A percentile compares a stretch with the other conserved stretches of the same genome.
Evolutionary conservation across 148 eudicot genomes (phyloP).

Genomic region (Camellia japonica): DNA sequence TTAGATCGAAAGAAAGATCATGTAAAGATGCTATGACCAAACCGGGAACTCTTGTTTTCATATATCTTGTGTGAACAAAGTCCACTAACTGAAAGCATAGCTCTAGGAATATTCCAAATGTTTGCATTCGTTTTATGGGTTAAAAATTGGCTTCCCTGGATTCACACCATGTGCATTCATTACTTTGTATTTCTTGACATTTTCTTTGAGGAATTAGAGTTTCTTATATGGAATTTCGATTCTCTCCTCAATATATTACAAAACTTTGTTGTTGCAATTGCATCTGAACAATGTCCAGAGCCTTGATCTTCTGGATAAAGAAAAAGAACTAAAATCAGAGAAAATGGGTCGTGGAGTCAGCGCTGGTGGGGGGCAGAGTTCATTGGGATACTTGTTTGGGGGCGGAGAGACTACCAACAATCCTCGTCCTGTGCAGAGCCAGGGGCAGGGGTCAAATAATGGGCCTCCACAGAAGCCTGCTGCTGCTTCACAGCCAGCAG

Average conservation of each 20-base stretch:
- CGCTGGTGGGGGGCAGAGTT: conserved; percentile 42
- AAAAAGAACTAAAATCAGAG: neutral
- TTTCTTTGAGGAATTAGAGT: neutral
- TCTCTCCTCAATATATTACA: neutral
- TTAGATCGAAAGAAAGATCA: too few species aligned
- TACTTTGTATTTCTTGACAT: too few species aligned
- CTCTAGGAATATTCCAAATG: too few species aligned
- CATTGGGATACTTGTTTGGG: conserved; percentile 40
- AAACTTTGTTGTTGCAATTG: neutral
- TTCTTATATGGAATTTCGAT: neutral
- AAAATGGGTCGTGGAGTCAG: conserved; percentile 43
- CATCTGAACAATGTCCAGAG: neutral
- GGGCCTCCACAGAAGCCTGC: conserved; percentile 14
- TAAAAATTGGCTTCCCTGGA: too few species aligned
- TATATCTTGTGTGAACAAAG: too few species aligned
- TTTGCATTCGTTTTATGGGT: too few species aligned
- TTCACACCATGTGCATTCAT: too few species aligned
- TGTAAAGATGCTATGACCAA: too few species aligned
- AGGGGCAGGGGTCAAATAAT: conserved; percentile 6
- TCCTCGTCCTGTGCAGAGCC: conserved; percentile 18
- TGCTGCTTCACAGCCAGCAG: conserved; percentile 17
- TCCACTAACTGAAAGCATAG: too few species aligned
- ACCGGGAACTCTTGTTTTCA: too few species aligned
- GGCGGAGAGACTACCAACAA: conserved; percentile 24
- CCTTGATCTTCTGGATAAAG: neutral